Base-by-base conservation (phyloP, 805 yeast species). In the Alloascoidea hylecoeti region DNA sequence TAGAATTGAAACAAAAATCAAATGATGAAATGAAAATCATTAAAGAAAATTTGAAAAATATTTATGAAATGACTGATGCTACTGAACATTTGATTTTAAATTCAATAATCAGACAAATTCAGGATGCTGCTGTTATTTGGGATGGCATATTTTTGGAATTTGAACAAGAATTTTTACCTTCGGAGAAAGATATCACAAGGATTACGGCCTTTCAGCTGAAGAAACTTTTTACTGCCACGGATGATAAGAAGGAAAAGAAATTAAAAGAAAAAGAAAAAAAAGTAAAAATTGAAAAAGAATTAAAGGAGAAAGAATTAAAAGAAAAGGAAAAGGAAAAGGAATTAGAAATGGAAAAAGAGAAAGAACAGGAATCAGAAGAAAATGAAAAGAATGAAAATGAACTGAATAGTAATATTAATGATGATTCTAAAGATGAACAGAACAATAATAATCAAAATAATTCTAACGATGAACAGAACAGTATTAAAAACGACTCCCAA, bases 181-280 rank as follows among this genome's bases (percentile, higher is more conserved):
- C 94, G 5, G 97, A 92, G 54, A 83, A 78, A 49, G 98, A 92
- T 65, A 82, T 92, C 46, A 77, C 94, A 3, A 68, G 84, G 44
- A 82, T 92, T 34, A 88, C 98, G 1, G 81, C 95, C 3, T 78
- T 78, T 47, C 97, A 89, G 51, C 61, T 89, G 49, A 74, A 77
- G 42, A 80, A 78, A 46, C 65, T 88, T 36, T 76, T 89, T 46
- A 57, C 72, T 49, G 86, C 76, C 39, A 67, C 65, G 40, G 56
- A 63, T 33, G 34, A 35, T 23, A 46, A 47, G 19, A 33, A 39
- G 33, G 32, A 9, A 18, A 39, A 33, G 38, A 41, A 33, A 39
- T 34, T 5, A 18, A 23, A 23, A n/a, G 30, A 23, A 23, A 23
- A n/a, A 23, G n/a, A 23, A n/a, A n/a, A 23, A 13, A 43, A 34